Base-by-base conservation (phyloP, 345 rosid species). In the Corymbia maculata region DNA sequence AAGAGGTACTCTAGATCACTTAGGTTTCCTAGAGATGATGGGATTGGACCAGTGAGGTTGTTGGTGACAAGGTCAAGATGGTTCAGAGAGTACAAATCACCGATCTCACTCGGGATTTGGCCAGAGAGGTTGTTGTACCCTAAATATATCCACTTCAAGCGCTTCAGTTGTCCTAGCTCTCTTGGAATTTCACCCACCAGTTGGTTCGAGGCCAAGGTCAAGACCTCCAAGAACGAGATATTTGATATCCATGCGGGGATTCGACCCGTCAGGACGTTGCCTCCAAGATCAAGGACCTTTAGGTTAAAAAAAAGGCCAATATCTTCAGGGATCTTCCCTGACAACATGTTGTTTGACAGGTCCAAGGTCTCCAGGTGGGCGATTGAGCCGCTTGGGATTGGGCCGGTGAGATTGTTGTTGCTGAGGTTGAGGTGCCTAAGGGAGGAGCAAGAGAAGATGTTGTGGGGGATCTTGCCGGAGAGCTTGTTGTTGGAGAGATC, bases 61-160 rank as follows among this genome's bases (percentile, higher is more conserved):
- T 97, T 97, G 91, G 96, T 96, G 86, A 97, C 99, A 87, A 97
- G 94, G 89, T 97, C 98, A 89, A 97, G 97, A 86, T 96, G 99
- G 88, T 89, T 92, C 42, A 97, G 89, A 61, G 90, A 90, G 50
- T 94, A 86, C 87, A 97, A 89, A 6, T 88, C 88, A 24, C 98
- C 97, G 4, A 97, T 88, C 90, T 94, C 94, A 85, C 88, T 79
- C 6, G 98, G 98, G 88, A 97, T 95, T 92, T 90, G 93, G 2
- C 99, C 97, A 1, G 96, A 95, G 85, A 97, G 92, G 90, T 97
- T 96, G 91, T 97, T 97, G 89, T 97, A 95, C 32, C 99, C 99
- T 79, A 97, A 88, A 90, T 97, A 97, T 70, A 97, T 92, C 99
- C 96, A 97, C 89, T 92, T 93, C 92, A 97, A 92, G 88, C 85